Conservation (phyloP, 495 filamentous ascomycete genomes). For the Tirmania nivea region DNA sequence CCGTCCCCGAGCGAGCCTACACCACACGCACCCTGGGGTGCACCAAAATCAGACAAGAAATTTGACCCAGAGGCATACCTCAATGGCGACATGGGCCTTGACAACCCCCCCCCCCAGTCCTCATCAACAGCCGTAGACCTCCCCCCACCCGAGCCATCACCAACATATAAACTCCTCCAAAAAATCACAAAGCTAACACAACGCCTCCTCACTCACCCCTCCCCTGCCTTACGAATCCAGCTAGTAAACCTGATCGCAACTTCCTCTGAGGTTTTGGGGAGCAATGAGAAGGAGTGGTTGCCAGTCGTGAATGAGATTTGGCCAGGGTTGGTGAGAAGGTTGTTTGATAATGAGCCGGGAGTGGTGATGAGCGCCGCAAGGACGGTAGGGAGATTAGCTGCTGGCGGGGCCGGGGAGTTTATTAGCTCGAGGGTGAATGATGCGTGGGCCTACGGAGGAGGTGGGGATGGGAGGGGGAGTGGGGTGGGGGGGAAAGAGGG, state of each 20-base stretch:
- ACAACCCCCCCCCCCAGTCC: neutral
- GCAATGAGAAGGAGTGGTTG: conserved; percentile 59
- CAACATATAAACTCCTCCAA: conserved; percentile 41
- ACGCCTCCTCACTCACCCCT: conserved; percentile 67
- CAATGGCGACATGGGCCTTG: neutral
- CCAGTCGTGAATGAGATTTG: conserved; percentile 77
- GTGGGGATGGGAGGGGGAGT: conserved; percentile 21
- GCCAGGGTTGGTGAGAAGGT: conserved; percentile 49
- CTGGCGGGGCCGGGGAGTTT: conserved; percentile 51
- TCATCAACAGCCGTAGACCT: conserved; percentile 3
- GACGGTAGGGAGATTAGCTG: conserved; percentile 35
- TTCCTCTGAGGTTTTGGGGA: conserved; percentile 42
- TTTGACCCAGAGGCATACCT: neutral
- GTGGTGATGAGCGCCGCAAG: conserved; percentile 48
- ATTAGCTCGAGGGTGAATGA: conserved; percentile 44
- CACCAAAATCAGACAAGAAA: neutral
- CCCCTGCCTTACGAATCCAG: conserved; percentile 51
- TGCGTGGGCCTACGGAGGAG: conserved; percentile 37
- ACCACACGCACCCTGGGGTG: neutral
- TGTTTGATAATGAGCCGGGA: conserved; percentile 54
- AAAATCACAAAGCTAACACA: conserved; percentile 49
- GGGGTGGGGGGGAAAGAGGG: conserved; percentile 15
- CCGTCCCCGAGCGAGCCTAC: neutral
- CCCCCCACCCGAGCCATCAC: conserved; percentile 24
- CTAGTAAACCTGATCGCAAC: conserved; percentile 53